A percentile compares a stretch with the other conserved stretches of the same genome.
phyloP scores from a whole-genome alignment of 495 filamentous ascomycete genomes.

The Rhypophila decipiens region DNA sequence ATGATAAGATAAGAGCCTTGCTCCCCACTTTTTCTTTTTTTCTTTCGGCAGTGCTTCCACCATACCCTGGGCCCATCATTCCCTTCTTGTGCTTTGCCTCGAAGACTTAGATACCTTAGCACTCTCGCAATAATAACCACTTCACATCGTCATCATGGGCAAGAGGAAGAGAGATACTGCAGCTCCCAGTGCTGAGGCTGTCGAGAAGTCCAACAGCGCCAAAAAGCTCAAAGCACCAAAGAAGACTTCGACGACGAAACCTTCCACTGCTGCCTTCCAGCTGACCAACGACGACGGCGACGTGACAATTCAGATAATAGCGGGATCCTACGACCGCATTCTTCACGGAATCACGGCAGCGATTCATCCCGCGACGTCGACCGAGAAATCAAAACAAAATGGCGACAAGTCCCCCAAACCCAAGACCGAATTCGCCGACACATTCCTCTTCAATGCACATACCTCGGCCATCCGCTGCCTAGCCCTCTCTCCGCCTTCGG shows the following conservation, averaged over 20 bases:
- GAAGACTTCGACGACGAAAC: constrained; percentile 4
- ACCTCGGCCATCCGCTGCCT: constrained; percentile 83
- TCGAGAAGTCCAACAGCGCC: constrained; percentile 10
- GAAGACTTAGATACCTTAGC: too few species aligned
- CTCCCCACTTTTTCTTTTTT: neutral
- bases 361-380: constrained; percentile 36
- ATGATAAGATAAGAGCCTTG: neutral
- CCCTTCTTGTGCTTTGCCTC: too few species aligned
- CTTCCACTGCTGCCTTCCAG: constrained; percentile 18
- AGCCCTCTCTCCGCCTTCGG: constrained; percentile 73
- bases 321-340: constrained; percentile 90
- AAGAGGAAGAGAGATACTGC: constrained; percentile 66
- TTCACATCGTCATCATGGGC: constrained; percentile 51
- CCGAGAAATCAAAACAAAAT: constrained; percentile 2
- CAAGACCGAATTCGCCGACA: constrained; percentile 71
- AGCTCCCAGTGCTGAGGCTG: constrained; percentile 10
- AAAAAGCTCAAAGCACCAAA: constrained; percentile 36
- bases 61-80: too few species aligned
- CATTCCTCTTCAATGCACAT: constrained; percentile 94
- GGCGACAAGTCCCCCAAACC: neutral
- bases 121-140: constrained; percentile 1
- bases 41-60: too few species aligned
- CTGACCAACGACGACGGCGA: constrained; percentile 22
- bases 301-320: constrained; percentile 74
- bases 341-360: constrained; percentile 85